Evolutionary conservation across 345 rosid genomes (phyloP).

Genomic region (Dipteronia dyeriana): DNA sequence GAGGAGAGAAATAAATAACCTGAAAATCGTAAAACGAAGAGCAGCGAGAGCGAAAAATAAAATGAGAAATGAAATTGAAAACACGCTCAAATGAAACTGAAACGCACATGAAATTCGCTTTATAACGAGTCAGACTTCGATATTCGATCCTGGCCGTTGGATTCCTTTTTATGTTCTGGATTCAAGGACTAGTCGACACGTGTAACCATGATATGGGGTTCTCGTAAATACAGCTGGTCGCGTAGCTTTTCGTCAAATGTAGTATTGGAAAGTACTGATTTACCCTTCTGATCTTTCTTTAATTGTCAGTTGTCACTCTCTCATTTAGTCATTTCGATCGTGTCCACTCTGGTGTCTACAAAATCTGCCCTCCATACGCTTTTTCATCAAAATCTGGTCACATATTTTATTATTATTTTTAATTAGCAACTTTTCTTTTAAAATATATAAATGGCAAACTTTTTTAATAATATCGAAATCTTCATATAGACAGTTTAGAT

Average conservation of each 20-base stretch:
- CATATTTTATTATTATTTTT: background rate
- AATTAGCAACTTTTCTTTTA: background rate
- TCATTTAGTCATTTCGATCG: background rate
- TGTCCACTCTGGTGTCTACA: background rate
- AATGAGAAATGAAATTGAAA: background rate
- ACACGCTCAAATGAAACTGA: slow-evolving; percentile 17
- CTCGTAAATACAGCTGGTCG: slow-evolving; percentile 9
- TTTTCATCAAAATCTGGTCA: background rate
- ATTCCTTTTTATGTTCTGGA: background rate
- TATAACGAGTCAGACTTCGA: slow-evolving; percentile 13
- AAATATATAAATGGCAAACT: too few species aligned
- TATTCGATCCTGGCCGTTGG: slow-evolving; percentile 19
- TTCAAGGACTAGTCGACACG: slow-evolving; percentile 16
- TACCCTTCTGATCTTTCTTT: background rate
- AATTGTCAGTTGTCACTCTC: background rate
- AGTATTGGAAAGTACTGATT: background rate
- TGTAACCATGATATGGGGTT: slow-evolving; percentile 1
- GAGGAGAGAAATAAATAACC: slow-evolving; percentile 1
- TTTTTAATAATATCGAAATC: too few species aligned
- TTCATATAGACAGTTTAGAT: too few species aligned
- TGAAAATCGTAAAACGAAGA: background rate
- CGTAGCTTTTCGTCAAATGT: slow-evolving; percentile 4
- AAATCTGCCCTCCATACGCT: slow-evolving; percentile 5
- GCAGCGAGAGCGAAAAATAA: slow-evolving; percentile 11
- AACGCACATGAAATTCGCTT: slow-evolving; percentile 12